These are phyloP conservation scores for Auricularia heimuer DNA, from an alignment of 768 basidiomycete species.

Conservation along the genomic window DNA sequence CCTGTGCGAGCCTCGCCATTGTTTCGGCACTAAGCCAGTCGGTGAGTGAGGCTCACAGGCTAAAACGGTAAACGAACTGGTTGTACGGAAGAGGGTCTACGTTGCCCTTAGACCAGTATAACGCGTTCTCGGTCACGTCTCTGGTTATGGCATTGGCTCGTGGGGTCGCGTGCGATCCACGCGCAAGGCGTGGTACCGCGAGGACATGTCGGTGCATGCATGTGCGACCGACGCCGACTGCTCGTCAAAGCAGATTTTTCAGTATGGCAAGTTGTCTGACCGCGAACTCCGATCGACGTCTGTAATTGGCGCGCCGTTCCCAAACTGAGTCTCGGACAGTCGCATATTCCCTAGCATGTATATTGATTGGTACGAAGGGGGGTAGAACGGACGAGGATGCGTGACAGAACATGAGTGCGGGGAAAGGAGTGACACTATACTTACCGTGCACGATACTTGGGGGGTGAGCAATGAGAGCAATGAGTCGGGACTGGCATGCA, in stretches of 20 bases:
- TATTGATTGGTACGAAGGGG: background rate
- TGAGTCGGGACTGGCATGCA: background rate
- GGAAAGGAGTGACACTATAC: background rate
- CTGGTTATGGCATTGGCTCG: background rate
- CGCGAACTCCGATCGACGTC: no score
- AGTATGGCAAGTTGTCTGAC: no score
- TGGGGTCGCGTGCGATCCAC: background rate
- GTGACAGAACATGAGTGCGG: background rate
- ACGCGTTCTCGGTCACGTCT: background rate
- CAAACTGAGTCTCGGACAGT: no score
- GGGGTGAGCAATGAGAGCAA: background rate
- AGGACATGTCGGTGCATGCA: conserved; percentile 3
- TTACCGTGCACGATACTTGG: background rate
- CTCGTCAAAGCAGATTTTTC: background rate
- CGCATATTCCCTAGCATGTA: no score
- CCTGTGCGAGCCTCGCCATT: no score
- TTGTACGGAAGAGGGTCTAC: background rate
- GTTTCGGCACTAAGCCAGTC: no score
- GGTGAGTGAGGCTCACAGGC: no score
- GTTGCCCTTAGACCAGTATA: background rate
- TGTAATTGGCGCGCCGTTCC: no score
- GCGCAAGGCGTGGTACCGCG: background rate
- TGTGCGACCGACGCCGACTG: background rate
- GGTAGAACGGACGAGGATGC: background rate
- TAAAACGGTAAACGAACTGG: no score